phyloP scores from a whole-genome alignment of 257 asterid genomes.

The Prunella vulgaris region DNA sequence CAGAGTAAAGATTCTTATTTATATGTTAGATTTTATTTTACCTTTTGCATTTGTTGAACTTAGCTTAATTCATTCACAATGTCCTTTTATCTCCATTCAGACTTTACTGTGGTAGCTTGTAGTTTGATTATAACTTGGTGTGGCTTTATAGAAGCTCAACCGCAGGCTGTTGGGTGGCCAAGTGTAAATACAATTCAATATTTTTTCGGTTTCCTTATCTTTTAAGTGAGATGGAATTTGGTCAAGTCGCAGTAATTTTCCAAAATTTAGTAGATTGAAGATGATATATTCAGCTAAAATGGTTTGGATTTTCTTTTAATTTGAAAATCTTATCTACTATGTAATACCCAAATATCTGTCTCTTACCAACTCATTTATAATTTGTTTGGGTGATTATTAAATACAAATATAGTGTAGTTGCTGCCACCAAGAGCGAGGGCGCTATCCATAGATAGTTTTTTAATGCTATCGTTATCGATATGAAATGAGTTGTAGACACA shows the following conservation, averaged over 20 bases:
- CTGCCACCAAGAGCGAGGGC: too few species aligned
- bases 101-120: slow-evolving; percentile 15
- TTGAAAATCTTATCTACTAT: background rate
- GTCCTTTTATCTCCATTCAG: background rate
- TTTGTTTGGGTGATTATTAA: background rate
- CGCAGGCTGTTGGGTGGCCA: background rate
- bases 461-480: too few species aligned
- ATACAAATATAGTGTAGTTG: too few species aligned
- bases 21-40: background rate
- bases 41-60: background rate
- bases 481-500: too few species aligned
- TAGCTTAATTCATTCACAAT: background rate
- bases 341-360: background rate
- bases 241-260: background rate
- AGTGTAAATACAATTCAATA: background rate
- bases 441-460: too few species aligned
- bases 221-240: background rate
- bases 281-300: slow-evolving; percentile 8
- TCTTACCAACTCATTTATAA: background rate
- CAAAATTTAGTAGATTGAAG: slow-evolving; percentile 1
- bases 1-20: background rate
- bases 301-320: background rate
- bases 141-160: slow-evolving; percentile 7
- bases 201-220: background rate
- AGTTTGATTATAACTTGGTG: background rate